Base-by-base conservation (phyloP, 345 rosid genomes). In the Ceriops tagal region DNA sequence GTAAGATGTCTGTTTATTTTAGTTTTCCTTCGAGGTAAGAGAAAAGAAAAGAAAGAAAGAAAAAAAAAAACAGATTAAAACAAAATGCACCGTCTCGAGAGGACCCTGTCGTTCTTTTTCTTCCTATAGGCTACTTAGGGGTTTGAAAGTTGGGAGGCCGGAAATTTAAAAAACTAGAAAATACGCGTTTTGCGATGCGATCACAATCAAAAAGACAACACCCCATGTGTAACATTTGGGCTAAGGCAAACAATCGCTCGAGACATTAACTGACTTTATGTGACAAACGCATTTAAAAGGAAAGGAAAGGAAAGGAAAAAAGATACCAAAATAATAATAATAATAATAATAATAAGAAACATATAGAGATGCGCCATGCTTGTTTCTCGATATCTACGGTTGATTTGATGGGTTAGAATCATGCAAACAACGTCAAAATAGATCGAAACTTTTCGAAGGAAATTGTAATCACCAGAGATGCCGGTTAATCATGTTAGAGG, bases 1-100 rank as follows among this genome's bases (percentile, higher is more conserved):
- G 81, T 71, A 86, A 88, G 93, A 88, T 88, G 93, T 86, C 88
- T 88, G 93, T 88, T 83, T 82, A 4, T 31, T 31, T 31, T 31
- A 5, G 77, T 82, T 66, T 75, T 67, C 55, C 18, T 58, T 51
- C 18, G 31, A 34, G 49, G 52, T 63, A 46, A 58, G 75, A 68
- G 63, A 70, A 1, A 46, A 26, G 8, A 22, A 2, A 34, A 35
- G 28, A 53, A 58, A 76, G 68, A 67, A 73, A n/a, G n/a, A 1
- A 59, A 26, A 19, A 2, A 34, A 35, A 28, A 53, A 64, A 34
- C 9, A 34, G 60, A 66, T 73, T 77, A 63, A 69, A 76, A 70
- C 43, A 56, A 72, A 67, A 77, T 67, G 52, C 65, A 53, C 61
- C 60, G 62, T 71, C 69, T 62, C 18, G 13, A 61, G 49, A 32